Evolutionary conservation across 495 filamentous ascomycete species (phyloP), one percentile per base, ranked within the genome.

Genomic region (Aspergillus egyptiacus): DNA sequence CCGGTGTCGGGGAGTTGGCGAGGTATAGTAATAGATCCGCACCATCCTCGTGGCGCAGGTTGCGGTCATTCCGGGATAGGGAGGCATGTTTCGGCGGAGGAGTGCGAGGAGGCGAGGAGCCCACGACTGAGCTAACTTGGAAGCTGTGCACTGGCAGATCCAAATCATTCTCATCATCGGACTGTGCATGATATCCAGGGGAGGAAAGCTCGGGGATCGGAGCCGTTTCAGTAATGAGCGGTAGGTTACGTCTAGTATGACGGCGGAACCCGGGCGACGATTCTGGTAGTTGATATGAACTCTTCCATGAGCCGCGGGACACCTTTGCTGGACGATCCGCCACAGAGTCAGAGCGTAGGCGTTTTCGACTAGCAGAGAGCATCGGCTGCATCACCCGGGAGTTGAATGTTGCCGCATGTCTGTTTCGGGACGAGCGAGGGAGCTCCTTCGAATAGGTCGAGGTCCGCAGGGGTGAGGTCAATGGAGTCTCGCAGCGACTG

Each of bases 11-110:
- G 15, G 93, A 96, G 27, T 90, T 85, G 52, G 91, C 91, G 22
- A 99, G 79, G 64, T 90, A 96, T 32, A 99, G 73, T 14, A 99
- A 78, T 28, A 97, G 73, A 67, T 94, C 91, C 6, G 89, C 94
- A 15, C 89, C 93, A 61, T 93, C 87, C 60, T 93, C 84, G 41
- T 84, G 86, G 37, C 60, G 57, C 32, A 54, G 57, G 44, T 58
- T 66, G 60, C 73, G 73, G 53, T 70, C 70, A 60, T 50, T 68
- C 56, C 69, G 70, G 8, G 73, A 27, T 27, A 62, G 51, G 9
- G 80, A 78, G 53, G 67, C 72, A 48, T 80, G 76, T 60, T 80
- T 83, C 2, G 87, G 88, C 2, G 80, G 78, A 5, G 89, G 89
- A 35, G 89, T 95, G 31, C 83, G 79, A 30, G 89, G 89, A 34